A percentile compares a stretch with the other conserved stretches of the same genome.
Evolutionary conservation across 2,329 filamentous ascomycete genomes (phyloP).

Genomic region (Pseudogymnoascus verrucosus): DNA sequence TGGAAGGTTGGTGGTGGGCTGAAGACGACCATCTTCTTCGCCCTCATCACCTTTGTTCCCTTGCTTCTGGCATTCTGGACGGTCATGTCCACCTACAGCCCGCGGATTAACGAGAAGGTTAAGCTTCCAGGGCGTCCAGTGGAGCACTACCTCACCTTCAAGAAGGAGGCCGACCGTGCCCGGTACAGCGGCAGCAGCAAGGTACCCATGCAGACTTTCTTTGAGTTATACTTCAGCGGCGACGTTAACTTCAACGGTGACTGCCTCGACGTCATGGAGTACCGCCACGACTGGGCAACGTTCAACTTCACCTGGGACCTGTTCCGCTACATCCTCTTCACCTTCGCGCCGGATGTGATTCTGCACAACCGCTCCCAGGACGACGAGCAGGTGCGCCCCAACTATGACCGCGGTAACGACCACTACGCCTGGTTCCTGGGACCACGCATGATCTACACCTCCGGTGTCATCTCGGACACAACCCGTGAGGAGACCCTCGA

Average conservation of each 20-base stretch:
- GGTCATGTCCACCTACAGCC: slow-evolving; percentile 19
- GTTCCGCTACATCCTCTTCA: slow-evolving; percentile 27
- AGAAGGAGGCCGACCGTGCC: slow-evolving; percentile 19
- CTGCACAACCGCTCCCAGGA: slow-evolving; percentile 26
- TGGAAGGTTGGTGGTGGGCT: slow-evolving; percentile 16
- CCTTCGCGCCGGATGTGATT: slow-evolving; percentile 24
- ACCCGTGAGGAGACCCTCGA: slow-evolving; percentile 27
- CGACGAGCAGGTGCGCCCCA: slow-evolving; percentile 27
- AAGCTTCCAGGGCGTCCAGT: slow-evolving; percentile 21
- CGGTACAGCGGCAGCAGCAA: slow-evolving; percentile 23
- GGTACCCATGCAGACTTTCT: slow-evolving; percentile 25
- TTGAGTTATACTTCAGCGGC: slow-evolving; percentile 28
- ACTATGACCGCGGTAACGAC: slow-evolving; percentile 29
- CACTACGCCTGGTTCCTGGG: slow-evolving; percentile 30
- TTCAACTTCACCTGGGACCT: slow-evolving; percentile 26
- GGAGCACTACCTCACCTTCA: slow-evolving; percentile 26
- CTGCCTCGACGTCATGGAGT: slow-evolving; percentile 27
- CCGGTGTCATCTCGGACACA: slow-evolving; percentile 26
- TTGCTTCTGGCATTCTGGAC: slow-evolving; percentile 22
- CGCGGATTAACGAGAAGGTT: slow-evolving; percentile 24
- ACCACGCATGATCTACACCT: slow-evolving; percentile 30
- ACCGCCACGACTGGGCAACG: slow-evolving; percentile 29
- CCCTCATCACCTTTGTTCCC: slow-evolving; percentile 17
- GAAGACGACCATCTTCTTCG: slow-evolving; percentile 17
- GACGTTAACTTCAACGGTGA: slow-evolving; percentile 29